phyloP scores from a whole-genome alignment of 2,329 filamentous ascomycete species.

The Penicillium sp. region DNA sequence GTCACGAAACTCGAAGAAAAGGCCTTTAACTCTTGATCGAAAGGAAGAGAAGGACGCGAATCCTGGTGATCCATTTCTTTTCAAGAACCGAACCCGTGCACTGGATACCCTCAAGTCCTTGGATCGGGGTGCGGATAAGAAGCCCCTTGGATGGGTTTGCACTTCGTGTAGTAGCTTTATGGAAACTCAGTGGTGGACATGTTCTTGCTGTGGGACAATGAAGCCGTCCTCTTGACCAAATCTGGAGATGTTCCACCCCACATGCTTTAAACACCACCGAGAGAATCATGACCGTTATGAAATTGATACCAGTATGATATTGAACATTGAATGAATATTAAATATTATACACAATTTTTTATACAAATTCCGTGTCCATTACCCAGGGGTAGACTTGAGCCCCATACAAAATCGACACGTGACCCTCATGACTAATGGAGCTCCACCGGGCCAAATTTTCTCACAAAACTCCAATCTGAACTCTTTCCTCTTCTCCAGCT shows the following conservation, averaged over 20 bases:
- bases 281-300: background rate
- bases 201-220: slow-evolving; percentile 59
- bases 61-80: slow-evolving; percentile 20
- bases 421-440: slow-evolving; percentile 13
- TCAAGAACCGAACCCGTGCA: slow-evolving; percentile 33
- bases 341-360: no score
- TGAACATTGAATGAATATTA: background rate
- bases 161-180: slow-evolving; percentile 60
- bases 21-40: slow-evolving; percentile 11
- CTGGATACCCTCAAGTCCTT: slow-evolving; percentile 41
- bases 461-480: slow-evolving; percentile 11
- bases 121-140: slow-evolving; percentile 45
- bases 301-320: background rate
- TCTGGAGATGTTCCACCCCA: background rate
- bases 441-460: slow-evolving; percentile 22
- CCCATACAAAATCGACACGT: slow-evolving; percentile 7
- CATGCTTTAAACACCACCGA: background rate
- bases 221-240: slow-evolving; percentile 50
- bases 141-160: slow-evolving; percentile 61
- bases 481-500: slow-evolving; percentile 5
- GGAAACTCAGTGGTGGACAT: slow-evolving; percentile 66
- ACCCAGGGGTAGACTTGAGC: background rate
- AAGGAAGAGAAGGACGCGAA: slow-evolving; percentile 11
- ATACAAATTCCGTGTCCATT: background rate
- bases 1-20: slow-evolving; percentile 24